These are phyloP conservation scores for Hymenoscyphus scutula DNA, from an alignment of 2,329 filamentous ascomycete genomes.

Conservation along the genomic window DNA sequence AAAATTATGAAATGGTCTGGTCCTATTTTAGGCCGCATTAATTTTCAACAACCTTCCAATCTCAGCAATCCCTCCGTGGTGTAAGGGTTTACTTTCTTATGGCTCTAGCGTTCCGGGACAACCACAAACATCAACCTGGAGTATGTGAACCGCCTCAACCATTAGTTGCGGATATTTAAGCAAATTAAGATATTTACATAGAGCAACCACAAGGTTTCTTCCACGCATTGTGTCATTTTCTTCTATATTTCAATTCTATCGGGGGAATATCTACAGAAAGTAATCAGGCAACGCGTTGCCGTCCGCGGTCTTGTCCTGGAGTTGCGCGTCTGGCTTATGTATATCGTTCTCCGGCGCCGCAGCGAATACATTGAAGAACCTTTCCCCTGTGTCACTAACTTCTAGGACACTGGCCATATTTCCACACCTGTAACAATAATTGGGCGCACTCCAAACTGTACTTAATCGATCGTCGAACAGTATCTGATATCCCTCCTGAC, in stretches of 20 bases:
- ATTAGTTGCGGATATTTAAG: too few species aligned
- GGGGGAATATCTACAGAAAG: constrained; percentile 54
- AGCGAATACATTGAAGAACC: constrained; percentile 97
- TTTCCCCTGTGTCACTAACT: constrained; percentile 87
- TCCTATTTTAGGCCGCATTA: background rate
- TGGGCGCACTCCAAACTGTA: constrained; percentile 97
- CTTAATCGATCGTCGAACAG: constrained; percentile 92
- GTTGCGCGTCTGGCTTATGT: constrained; percentile 82
- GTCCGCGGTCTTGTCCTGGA: constrained; percentile 67
- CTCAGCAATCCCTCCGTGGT: background rate
- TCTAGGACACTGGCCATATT: constrained; percentile 97
- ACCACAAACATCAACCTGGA: background rate
- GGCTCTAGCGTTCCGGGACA: background rate
- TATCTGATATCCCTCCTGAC: constrained; percentile 96
- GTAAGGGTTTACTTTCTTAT: too few species aligned
- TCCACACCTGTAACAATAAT: constrained; percentile 79
- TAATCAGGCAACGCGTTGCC: constrained; percentile 65
- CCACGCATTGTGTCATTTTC: background rate
- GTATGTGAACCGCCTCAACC: too few species aligned
- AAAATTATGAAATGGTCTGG: constrained; percentile 3
- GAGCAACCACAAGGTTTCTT: too few species aligned
- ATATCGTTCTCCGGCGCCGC: constrained; percentile 94
- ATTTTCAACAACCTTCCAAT: background rate
- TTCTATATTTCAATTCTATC: background rate
- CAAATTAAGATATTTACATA: too few species aligned